Evolutionary conservation across 768 basidiomycete genomes (phyloP).

Genomic region (Collybiopsis confluens): DNA sequence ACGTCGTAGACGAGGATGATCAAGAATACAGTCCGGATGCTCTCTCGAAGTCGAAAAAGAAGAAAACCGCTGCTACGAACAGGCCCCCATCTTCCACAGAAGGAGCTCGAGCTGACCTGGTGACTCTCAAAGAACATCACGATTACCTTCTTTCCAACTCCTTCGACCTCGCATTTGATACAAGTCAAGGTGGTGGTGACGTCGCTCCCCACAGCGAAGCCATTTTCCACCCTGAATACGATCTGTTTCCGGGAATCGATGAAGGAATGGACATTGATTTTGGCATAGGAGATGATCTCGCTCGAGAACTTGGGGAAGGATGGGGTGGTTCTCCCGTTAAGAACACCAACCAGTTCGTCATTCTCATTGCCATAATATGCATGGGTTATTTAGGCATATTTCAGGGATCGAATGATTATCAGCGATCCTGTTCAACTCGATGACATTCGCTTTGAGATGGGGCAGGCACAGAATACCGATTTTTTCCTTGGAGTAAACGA

Average conservation of each 20-base stretch:
- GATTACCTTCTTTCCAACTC: constrained; percentile 64
- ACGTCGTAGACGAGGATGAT: constrained; percentile 46
- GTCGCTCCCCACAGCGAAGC: constrained; percentile 45
- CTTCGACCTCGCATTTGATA: constrained; percentile 57
- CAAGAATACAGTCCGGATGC: constrained; percentile 20
- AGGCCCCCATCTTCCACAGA: constrained; percentile 31
- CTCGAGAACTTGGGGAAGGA: constrained; percentile 67
- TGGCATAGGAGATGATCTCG: constrained; percentile 70
- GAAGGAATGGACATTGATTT: constrained; percentile 57
- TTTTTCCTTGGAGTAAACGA: no score
- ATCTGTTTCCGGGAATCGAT: constrained; percentile 46
- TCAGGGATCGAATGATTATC: background rate
- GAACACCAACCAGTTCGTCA: constrained; percentile 1
- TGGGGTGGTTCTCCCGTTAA: constrained; percentile 45
- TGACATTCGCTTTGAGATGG: no score
- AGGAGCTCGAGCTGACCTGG: constrained; percentile 42
- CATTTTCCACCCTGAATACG: constrained; percentile 42
- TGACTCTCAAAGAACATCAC: constrained; percentile 71
- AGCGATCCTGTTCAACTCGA: background rate
- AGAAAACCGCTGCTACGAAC: constrained; percentile 21
- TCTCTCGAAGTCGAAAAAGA: constrained; percentile 16
- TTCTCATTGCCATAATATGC: background rate
- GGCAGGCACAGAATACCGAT: no score
- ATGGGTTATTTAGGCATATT: no score
- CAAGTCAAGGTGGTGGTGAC: constrained; percentile 26